These are phyloP conservation scores for Cercospora brassicicola DNA, from an alignment of 2,329 filamentous ascomycete species.

Conservation along the genomic window DNA sequence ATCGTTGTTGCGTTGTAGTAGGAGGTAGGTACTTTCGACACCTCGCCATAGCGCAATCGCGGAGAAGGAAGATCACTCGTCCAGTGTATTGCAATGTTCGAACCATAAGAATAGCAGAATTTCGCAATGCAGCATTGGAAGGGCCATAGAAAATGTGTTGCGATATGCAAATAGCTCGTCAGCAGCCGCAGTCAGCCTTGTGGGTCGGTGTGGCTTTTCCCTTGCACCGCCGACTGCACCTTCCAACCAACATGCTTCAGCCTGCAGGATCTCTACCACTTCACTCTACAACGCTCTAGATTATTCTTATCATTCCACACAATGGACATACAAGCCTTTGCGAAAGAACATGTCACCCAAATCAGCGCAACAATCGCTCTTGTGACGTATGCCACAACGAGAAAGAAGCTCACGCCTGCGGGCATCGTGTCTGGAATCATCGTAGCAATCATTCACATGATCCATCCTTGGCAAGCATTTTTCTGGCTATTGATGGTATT, in stretches of 20 bases:
- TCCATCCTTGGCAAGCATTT: constrained; percentile 94
- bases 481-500: constrained; percentile 80
- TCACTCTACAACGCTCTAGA: neutral
- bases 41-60: neutral
- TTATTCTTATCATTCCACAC: neutral
- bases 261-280: neutral
- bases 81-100: neutral
- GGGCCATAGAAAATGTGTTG: neutral
- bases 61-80: neutral
- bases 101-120: neutral
- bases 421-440: constrained; percentile 71
- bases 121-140: neutral
- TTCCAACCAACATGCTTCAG: neutral
- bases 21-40: too few species aligned
- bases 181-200: neutral
- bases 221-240: neutral
- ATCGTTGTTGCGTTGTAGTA: neutral
- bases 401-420: constrained; percentile 63
- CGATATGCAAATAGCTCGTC: neutral
- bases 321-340: constrained; percentile 31
- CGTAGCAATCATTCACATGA: constrained; percentile 76
- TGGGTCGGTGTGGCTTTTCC: neutral
- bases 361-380: constrained; percentile 36
- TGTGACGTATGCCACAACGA: constrained; percentile 55
- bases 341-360: constrained; percentile 29